Base-by-base conservation (phyloP, 306 rosid genomes). In the Cajanus cajan region DNA sequence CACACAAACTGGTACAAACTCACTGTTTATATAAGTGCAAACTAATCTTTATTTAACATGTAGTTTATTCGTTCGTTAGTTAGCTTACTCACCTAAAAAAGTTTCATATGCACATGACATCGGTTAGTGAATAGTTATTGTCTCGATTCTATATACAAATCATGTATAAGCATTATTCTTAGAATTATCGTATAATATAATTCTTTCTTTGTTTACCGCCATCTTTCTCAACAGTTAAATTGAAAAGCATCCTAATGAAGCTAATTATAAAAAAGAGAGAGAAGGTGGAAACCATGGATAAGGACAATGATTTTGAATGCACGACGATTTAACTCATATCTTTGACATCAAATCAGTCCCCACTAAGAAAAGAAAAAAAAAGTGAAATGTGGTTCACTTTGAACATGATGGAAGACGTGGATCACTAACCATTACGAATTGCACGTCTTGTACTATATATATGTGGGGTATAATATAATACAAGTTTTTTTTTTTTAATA, bases 281-380 rank as follows among this genome's bases (percentile, higher is more conserved):
- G 28, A n/a, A 40, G 33, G 71, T 24, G 59, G 45, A 54, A 78
- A 62, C 16, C 34, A 57, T 69, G 57, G 76, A 73, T 55, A 48
- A 22, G 77, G 63, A 74, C 78, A 73, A 83, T 39, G 78, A 83
- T 47, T 58, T 78, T 18, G 36, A 74, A 47, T 55, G 59, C 77
- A 72, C 36, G 55, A 55, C 1, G 58, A 65, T 63, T 68, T 12
- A 77, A 22, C 28, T 73, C 39, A 43, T 59, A 28, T 71, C 52
- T 80, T 70, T 68, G 21, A 55, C 50, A 41, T 72, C 74, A 15
- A 48, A 2, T 8, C 33, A 69, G 82, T 34, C 80, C 88, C 84
- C 77, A 78, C 84, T 34, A 19, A 8, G 18, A 45, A 72, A 85
- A 68, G 14, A 19, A 74, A 36, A 24, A 52, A 10, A 15, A 75